phyloP scores from a whole-genome alignment of 169 alveolate species.

The Neospora caninum region DNA sequence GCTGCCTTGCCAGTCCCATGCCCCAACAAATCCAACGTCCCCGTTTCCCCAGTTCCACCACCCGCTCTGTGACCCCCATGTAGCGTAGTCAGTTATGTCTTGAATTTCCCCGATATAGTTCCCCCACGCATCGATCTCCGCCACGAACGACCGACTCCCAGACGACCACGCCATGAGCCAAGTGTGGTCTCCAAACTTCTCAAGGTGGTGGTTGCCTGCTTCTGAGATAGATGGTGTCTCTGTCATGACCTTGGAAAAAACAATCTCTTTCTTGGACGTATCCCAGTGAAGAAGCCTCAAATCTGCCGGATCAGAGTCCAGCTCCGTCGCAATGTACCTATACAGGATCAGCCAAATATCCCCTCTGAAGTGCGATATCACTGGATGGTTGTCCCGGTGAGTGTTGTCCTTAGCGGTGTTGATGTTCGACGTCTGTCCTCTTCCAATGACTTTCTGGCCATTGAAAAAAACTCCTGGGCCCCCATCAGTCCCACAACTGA shows the following conservation, averaged over 20 bases:
- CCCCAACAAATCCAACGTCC: not conserved
- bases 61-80: not conserved
- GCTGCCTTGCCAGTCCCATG: slow-evolving; percentile 7
- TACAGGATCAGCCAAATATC: slow-evolving; percentile 5
- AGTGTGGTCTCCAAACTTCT: not conserved
- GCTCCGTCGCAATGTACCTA: slow-evolving; percentile 13
- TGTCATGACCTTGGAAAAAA: slow-evolving; percentile 11
- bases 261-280: not conserved
- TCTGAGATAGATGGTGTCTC: not conserved
- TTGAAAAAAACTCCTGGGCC: slow-evolving; percentile 25
- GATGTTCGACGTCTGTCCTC: not conserved
- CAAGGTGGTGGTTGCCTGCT: not conserved
- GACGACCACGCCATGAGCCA: slow-evolving; percentile 16
- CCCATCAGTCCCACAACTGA: not conserved
- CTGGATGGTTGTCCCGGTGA: slow-evolving; percentile 13
- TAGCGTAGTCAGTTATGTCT: not conserved
- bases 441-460: not conserved
- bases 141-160: not conserved
- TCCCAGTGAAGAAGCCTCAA: not conserved
- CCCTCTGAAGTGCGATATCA: slow-evolving; percentile 9
- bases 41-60: slow-evolving; percentile 10
- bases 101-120: not conserved
- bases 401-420: slow-evolving; percentile 15
- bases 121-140: slow-evolving; percentile 31
- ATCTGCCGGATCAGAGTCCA: not conserved